Percentiles rank a stretch among this genome's conserved stretches.
phyloP scores from a whole-genome alignment of 2,329 filamentous ascomycete genomes.

The Corynespora cassiicola region DNA sequence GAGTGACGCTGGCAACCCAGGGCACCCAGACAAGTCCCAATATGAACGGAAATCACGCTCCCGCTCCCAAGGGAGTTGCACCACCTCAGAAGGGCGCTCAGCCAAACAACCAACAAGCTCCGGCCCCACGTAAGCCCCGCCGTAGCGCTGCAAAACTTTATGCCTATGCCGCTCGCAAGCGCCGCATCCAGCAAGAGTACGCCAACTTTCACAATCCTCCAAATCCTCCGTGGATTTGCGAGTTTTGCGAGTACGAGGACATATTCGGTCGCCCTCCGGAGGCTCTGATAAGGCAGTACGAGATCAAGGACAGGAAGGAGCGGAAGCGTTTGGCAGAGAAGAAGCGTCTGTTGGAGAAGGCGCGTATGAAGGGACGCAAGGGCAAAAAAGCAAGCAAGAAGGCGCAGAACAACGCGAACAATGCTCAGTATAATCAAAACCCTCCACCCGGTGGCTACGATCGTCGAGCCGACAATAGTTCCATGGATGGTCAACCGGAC shows the following conservation, averaged over 20 bases:
- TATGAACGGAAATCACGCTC: constrained; percentile 48
- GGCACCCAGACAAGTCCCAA: constrained; percentile 64
- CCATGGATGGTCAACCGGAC: constrained; percentile 40
- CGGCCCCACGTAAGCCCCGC: constrained; percentile 67
- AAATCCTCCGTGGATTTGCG: constrained; percentile 91
- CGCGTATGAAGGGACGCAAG: constrained; percentile 91
- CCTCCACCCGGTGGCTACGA: constrained; percentile 37
- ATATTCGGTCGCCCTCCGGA: constrained; percentile 90
- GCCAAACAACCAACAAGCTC: constrained; percentile 49
- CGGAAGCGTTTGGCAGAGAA: constrained; percentile 87
- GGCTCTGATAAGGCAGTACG: constrained; percentile 87
- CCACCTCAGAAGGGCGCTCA: constrained; percentile 46
- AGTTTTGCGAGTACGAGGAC: constrained; percentile 96
- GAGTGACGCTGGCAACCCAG: constrained; percentile 59
- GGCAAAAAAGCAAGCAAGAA: constrained; percentile 82
- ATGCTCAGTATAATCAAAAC: constrained; percentile 38
- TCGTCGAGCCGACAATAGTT: constrained; percentile 37
- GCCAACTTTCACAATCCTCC: constrained; percentile 79
- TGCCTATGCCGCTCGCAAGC: constrained; percentile 74
- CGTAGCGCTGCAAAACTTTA: constrained; percentile 73
- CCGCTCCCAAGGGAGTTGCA: constrained; percentile 32
- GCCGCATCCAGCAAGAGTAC: constrained; percentile 78
- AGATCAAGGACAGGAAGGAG: constrained; percentile 89
- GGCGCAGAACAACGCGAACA: constrained; percentile 41
- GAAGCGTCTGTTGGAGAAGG: constrained; percentile 83